Evolutionary conservation across 148 eudicot species (phyloP), one percentile per base, ranked within the genome.

Genomic region (Cornus suecica): DNA sequence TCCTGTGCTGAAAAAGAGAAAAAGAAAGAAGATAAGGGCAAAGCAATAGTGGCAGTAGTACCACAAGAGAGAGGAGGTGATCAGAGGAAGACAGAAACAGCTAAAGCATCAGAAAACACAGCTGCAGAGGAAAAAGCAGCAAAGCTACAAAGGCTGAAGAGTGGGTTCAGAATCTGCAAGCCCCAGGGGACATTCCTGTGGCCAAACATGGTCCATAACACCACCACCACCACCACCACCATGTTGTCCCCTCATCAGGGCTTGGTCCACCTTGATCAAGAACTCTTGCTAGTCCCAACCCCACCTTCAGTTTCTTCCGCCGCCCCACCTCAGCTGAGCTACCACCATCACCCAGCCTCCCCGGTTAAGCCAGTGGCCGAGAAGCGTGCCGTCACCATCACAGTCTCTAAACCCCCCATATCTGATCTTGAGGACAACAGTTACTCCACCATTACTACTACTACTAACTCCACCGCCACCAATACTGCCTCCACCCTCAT

Each of bases 151-250:
- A 87, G 86, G 79, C 92, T 84, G 34, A 90, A 88, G 85, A 94
- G 99, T 82, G 94, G 91, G 7, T 94, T 94, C 94, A 88, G 91
- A 74, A 83, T 91, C 71, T 94, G 97, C 90, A 94, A 86, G 60
- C 98, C 98, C 34, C 87, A 83, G 76, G 97, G 95, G 29, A 88
- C 91, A 48, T 89, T 92, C 80, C 86, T 89, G 0, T 92, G 97
- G 99, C 97, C 98, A 51, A 81, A 88, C 81, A 83, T 80, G 82
- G 83, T 78, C 58, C 31, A 31, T 54, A 74, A 9, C 73, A 77
- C 11, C 70, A 34, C 28, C 45, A 52, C 14, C 61, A 26, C 2
- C 64, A 37, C 66, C 69, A 6, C 23, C 82, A 41, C 16, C 41
- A 42, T 65, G 62, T 52, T 28, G 20, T 48, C 78, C 37, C 78